A percentile compares a stretch with the other conserved stretches of the same genome.
These are phyloP conservation scores for Cenococcum geophilum DNA, from an alignment of 495 filamentous ascomycete species.

Conservation along the genomic window DNA sequence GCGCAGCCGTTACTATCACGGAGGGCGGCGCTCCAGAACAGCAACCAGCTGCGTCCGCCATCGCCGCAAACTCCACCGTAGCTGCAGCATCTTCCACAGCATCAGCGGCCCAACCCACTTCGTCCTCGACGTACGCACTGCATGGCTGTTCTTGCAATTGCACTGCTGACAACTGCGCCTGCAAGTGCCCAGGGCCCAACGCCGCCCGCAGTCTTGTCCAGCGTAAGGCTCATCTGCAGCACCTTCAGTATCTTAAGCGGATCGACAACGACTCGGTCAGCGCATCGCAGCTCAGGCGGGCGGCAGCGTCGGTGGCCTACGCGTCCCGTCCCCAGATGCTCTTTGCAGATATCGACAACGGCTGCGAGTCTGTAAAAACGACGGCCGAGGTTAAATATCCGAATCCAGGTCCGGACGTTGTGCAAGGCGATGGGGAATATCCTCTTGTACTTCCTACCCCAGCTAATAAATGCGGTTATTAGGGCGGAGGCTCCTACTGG, in stretches of 20 bases:
- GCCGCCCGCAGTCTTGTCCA: slow-evolving; percentile 19
- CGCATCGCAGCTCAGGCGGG: background rate
- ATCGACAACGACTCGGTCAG: background rate
- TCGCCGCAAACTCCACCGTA: background rate
- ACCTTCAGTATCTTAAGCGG: background rate
- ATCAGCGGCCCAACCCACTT: background rate
- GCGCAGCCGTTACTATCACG: slow-evolving; percentile 31
- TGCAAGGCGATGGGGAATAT: slow-evolving; percentile 37
- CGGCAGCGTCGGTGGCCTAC: slow-evolving; percentile 2
- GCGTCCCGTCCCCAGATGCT: slow-evolving; percentile 22
- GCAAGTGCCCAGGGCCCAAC: slow-evolving; percentile 18
- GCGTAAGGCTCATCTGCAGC: slow-evolving; percentile 19
- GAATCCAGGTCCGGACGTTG: slow-evolving; percentile 37
- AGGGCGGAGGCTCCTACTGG: background rate
- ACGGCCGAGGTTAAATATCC: slow-evolving; percentile 37
- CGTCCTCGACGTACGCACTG: slow-evolving; percentile 15
- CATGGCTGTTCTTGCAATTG: slow-evolving; percentile 26
- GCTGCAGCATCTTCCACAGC: background rate
- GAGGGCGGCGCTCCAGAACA: slow-evolving; percentile 8
- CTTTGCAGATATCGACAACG: slow-evolving; percentile 21
- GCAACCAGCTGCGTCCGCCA: background rate
- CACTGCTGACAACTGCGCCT: slow-evolving; percentile 21
- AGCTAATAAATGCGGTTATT: background rate
- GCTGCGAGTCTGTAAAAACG: slow-evolving; percentile 17
- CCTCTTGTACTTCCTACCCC: slow-evolving; percentile 23